Conservation (phyloP, 345 rosid genomes). For the Dipteronia sinensis region DNA sequence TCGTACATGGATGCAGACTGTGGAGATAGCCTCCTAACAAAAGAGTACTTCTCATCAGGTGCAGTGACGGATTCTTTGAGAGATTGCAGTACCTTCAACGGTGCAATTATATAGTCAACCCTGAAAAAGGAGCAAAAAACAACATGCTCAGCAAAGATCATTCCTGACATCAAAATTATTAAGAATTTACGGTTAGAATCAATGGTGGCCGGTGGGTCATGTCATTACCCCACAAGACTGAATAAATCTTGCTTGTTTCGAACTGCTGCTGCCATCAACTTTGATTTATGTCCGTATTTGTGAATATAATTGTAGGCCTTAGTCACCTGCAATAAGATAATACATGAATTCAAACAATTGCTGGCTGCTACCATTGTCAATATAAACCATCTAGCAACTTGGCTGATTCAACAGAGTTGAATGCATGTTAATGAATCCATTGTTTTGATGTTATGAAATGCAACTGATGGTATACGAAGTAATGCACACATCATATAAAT, state of each 20-base stretch:
- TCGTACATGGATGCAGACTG: slow-evolving; percentile 66
- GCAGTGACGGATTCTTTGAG: slow-evolving; percentile 70
- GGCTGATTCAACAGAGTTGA: background rate
- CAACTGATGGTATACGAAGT: background rate
- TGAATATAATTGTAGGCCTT: slow-evolving; percentile 90
- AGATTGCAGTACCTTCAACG: slow-evolving; percentile 83
- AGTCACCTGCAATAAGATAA: slow-evolving; percentile 41
- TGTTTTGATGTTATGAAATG: background rate
- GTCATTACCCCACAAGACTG: slow-evolving; percentile 80
- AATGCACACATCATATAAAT: background rate
- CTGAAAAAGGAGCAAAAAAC: slow-evolving; percentile 41
- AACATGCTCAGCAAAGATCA: slow-evolving; percentile 7
- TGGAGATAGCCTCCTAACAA: slow-evolving; percentile 64
- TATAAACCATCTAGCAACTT: background rate
- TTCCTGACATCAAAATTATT: slow-evolving; percentile 4
- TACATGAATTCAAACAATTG: background rate
- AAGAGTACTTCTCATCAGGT: slow-evolving; percentile 86
- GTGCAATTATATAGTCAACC: slow-evolving; percentile 92
- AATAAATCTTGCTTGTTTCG: slow-evolving; percentile 94
- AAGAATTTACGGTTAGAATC: background rate
- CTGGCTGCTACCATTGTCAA: background rate
- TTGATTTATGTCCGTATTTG: slow-evolving; percentile 88
- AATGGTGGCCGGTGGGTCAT: background rate
- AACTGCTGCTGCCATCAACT: slow-evolving; percentile 98
- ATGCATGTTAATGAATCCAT: background rate